A percentile compares a stretch with the other conserved stretches of the same genome.
Conservation (phyloP, 768 basidiomycete species). For the Xerocomellus intermedius region DNA sequence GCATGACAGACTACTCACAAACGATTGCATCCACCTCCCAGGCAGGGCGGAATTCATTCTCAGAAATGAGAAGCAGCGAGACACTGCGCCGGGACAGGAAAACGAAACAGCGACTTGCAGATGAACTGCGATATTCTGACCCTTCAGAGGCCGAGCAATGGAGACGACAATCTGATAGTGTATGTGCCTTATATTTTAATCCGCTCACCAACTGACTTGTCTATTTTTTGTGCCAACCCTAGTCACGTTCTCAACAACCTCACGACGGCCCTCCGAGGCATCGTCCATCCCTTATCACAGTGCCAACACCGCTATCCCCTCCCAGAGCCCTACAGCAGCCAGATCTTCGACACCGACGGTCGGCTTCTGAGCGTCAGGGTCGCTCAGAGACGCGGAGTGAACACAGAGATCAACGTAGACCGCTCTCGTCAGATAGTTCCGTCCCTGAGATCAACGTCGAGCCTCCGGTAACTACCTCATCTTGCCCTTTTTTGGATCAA, state of each 20-base stretch:
- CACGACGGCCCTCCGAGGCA: constrained; percentile 10
- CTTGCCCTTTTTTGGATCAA: constrained; percentile 3
- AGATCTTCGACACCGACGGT: constrained; percentile 18
- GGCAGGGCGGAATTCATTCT: constrained; percentile 9
- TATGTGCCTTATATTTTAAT: constrained; percentile 8
- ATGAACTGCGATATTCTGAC: constrained; percentile 36
- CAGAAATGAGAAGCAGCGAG: constrained; percentile 20
- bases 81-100: constrained; percentile 14
- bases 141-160: constrained; percentile 32
- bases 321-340: constrained; percentile 13
- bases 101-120: constrained; percentile 32
- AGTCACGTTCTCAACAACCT: constrained; percentile 21
- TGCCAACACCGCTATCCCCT: constrained; percentile 30
- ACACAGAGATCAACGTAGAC: constrained; percentile 22
- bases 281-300: constrained; percentile 21
- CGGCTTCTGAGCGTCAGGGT: constrained; percentile 26
- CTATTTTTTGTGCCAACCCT: neutral
- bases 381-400: constrained; percentile 18
- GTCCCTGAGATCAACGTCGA: constrained; percentile 34
- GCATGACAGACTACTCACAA: constrained; percentile 24
- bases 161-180: constrained; percentile 24
- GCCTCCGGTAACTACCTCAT: constrained; percentile 27
- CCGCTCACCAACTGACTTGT: neutral
- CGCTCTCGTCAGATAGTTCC: constrained; percentile 33
- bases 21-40: constrained; percentile 20